These are phyloP conservation scores for Euphorbia pulcherrima DNA, from an alignment of 345 rosid species.

Conservation along the genomic window DNA sequence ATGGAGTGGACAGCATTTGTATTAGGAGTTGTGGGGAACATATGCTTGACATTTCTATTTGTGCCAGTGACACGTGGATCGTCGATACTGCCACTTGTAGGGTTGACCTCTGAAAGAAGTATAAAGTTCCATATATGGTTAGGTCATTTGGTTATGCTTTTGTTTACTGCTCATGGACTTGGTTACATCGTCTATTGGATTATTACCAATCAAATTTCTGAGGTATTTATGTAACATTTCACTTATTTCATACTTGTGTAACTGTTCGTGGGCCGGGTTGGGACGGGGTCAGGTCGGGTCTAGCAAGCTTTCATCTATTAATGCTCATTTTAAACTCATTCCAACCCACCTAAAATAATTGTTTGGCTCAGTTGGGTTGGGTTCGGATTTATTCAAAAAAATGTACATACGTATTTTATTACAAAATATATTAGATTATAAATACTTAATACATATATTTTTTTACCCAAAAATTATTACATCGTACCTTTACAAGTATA, in stretches of 20 bases:
- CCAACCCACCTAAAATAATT: no score
- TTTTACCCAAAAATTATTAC: no score
- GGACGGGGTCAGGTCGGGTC: no score
- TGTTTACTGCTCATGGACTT: constrained; percentile 66
- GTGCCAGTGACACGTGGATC: constrained; percentile 83
- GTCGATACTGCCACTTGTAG: constrained; percentile 57
- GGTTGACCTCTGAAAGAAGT: constrained; percentile 72
- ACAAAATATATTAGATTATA: no score
- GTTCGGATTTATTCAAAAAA: no score
- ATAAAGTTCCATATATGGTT: constrained; percentile 92
- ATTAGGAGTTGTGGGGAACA: constrained; percentile 62
- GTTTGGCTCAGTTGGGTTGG: no score
- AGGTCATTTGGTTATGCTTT: constrained; percentile 60
- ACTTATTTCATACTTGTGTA: not conserved
- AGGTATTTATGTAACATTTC: constrained; percentile 34
- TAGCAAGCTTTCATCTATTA: no score
- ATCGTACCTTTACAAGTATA: no score
- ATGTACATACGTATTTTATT: no score
- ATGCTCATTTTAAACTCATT: no score
- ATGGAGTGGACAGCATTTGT: constrained; percentile 27
- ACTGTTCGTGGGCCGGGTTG: no score
- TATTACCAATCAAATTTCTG: constrained; percentile 27
- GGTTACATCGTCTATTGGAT: constrained; percentile 49
- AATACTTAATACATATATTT: no score
- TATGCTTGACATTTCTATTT: constrained; percentile 55